Conservation (phyloP, 257 asterid genomes). For the Oldenlandia corymbosa region DNA sequence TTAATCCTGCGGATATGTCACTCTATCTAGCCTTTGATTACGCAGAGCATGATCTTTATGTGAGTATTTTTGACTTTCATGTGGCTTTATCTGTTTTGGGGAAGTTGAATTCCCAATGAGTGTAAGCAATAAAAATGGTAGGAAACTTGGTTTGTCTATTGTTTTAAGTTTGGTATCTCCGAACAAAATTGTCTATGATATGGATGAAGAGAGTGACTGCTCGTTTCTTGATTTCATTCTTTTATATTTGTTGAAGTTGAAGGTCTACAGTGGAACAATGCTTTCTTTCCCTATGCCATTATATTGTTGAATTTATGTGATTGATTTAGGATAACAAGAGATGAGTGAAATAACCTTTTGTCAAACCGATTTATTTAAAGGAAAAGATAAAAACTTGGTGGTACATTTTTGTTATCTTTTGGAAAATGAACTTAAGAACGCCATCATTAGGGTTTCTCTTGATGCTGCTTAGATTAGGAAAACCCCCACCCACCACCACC, state of each 20-base stretch:
- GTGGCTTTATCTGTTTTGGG: background rate
- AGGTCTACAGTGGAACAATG: background rate
- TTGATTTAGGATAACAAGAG: background rate
- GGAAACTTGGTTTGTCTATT: background rate
- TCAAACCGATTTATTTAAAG: background rate
- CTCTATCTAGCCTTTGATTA: constrained; percentile 95
- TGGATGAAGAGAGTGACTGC: background rate
- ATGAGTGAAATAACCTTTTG: background rate
- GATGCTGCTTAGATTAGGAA: background rate
- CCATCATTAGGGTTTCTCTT: background rate
- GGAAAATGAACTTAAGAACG: background rate
- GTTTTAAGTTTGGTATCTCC: background rate
- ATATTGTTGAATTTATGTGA: background rate
- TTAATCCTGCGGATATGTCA: constrained; percentile 89
- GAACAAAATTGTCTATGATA: background rate
- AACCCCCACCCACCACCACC: too few species aligned
- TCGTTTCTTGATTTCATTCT: background rate
- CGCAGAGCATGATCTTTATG: constrained; percentile 95
- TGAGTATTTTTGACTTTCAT: constrained; percentile 40
- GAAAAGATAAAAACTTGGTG: background rate
- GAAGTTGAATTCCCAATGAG: background rate
- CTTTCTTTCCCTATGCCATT: background rate
- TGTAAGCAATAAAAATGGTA: background rate
- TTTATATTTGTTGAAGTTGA: background rate
- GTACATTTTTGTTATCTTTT: background rate